Evolutionary conservation across 495 filamentous ascomycete genomes (phyloP), one percentile per base, ranked within the genome.

Genomic region (Lineolata rhizophorae): DNA sequence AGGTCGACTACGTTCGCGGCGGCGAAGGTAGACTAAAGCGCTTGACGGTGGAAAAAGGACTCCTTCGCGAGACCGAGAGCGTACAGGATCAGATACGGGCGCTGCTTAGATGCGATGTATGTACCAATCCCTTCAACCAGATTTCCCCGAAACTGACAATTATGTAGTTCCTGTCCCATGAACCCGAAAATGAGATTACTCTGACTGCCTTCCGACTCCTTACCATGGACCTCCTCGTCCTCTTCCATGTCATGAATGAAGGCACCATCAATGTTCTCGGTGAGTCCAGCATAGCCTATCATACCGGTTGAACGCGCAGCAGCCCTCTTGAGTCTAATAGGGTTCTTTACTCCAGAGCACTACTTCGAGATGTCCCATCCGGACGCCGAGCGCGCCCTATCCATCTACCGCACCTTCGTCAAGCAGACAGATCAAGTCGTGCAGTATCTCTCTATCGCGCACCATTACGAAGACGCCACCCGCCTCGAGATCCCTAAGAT

Each of bases 341-440:
- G n/a, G n/a, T n/a, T 30, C 32, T 46, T 52, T 20, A 35, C 16
- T 13, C 27, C 34, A 93, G 84, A 91, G 40, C 84, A 90, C 48
- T 99, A 91, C 49, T 95, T 99, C 42, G 87, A 99, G 54, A 85
- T 99, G 80, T 93, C 90, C 32, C 75, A 73, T 34, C 67, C 74
- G 21, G 90, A 99, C 53, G 90, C 90, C 30, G 76, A 91, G 50
- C 69, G 84, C 27, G 90, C 87, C 22, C 63, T 99, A 45, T 63
- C 70, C 30, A 92, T 99, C 13, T 99, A 99, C 52, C 82, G 82
- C 45, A 76, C 67, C 2, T 99, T 99, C 51, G 76, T 79, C 17
- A 76, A 67, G 44, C 90, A 93, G 47, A 99, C 87, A 9, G 82
- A 92, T 35, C 67, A 71, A 37, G 84, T 95, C 3, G 85, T 99